Percentiles rank a stretch among this genome's conserved stretches.
Conservation (phyloP, 2,329 filamentous ascomycete species). For the Aspergillus melleus region DNA sequence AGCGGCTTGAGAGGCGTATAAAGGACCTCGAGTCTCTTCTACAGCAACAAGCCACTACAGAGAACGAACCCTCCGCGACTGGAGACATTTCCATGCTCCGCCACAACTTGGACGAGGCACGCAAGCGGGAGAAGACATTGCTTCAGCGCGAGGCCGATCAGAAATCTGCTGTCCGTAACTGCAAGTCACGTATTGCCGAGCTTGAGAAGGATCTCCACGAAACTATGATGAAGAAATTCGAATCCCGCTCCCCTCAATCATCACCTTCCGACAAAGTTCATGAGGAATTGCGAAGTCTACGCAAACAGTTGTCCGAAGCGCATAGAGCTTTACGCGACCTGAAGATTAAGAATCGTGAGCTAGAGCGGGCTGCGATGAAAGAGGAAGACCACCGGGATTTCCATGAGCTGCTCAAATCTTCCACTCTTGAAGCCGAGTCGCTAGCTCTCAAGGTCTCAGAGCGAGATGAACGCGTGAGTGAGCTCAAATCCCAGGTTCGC, state of each 20-base stretch:
- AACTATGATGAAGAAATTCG: slow-evolving; percentile 53
- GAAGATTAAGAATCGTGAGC: slow-evolving; percentile 50
- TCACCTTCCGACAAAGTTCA: slow-evolving; percentile 45
- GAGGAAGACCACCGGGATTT: slow-evolving; percentile 46
- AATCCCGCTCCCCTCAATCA: slow-evolving; percentile 54
- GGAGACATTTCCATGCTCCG: slow-evolving; percentile 61
- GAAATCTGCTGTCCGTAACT: slow-evolving; percentile 61
- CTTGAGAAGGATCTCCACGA: slow-evolving; percentile 69
- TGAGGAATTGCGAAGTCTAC: slow-evolving; percentile 59
- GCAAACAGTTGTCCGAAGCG: slow-evolving; percentile 61
- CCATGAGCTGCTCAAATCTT: slow-evolving; percentile 49
- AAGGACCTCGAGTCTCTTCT: slow-evolving; percentile 54
- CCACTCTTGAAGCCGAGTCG: slow-evolving; percentile 57
- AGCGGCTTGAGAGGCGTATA: slow-evolving; percentile 61
- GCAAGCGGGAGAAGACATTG: slow-evolving; percentile 66
- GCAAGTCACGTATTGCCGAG: slow-evolving; percentile 65
- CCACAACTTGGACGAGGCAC: slow-evolving; percentile 62
- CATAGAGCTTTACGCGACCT: slow-evolving; percentile 62
- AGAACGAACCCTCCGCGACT: slow-evolving; percentile 34
- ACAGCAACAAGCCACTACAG: slow-evolving; percentile 52
- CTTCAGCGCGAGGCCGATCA: slow-evolving; percentile 65
- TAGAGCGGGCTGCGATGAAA: slow-evolving; percentile 51
- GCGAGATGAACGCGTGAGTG: slow-evolving; percentile 65
- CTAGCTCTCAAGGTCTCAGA: slow-evolving; percentile 72
- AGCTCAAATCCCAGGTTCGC: slow-evolving; percentile 61